These are phyloP conservation scores for Neurospora cerealis DNA, from an alignment of 495 filamentous ascomycete genomes.

Conservation along the genomic window DNA sequence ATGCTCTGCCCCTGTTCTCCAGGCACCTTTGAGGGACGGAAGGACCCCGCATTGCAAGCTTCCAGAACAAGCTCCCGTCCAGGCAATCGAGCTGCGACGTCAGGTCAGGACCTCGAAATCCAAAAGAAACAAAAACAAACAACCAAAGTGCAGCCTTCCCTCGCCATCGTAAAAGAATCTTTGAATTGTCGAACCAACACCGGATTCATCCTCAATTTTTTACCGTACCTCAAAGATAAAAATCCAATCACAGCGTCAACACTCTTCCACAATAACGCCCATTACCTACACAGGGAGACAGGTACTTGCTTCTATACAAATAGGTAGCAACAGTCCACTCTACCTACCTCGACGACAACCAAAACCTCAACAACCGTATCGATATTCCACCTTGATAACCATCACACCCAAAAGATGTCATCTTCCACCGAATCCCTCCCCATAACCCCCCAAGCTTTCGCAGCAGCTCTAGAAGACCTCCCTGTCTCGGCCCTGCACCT, in stretches of 20 bases:
- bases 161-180: background rate
- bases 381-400: background rate
- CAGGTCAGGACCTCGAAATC: background rate
- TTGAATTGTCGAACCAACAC: background rate
- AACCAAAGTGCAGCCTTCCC: background rate
- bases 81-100: background rate
- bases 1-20: background rate
- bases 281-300: background rate
- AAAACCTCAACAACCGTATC: background rate
- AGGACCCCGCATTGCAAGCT: background rate
- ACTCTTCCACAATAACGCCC: background rate
- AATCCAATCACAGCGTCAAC: background rate
- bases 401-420: constrained; percentile 21
- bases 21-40: background rate
- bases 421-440: constrained; percentile 37
- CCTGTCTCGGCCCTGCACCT: constrained; percentile 60
- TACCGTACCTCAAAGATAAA: background rate
- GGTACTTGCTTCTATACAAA: background rate
- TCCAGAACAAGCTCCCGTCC: background rate
- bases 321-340: background rate
- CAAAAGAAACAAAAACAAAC: background rate
- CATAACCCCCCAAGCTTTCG: constrained; percentile 54
- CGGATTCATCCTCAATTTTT: background rate
- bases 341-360: background rate
- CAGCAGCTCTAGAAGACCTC: constrained; percentile 62